Percentiles rank a stretch among this genome's conserved stretches.
Evolutionary conservation across 2,329 filamentous ascomycete genomes (phyloP).

Genomic region (Colletotrichum sp.): DNA sequence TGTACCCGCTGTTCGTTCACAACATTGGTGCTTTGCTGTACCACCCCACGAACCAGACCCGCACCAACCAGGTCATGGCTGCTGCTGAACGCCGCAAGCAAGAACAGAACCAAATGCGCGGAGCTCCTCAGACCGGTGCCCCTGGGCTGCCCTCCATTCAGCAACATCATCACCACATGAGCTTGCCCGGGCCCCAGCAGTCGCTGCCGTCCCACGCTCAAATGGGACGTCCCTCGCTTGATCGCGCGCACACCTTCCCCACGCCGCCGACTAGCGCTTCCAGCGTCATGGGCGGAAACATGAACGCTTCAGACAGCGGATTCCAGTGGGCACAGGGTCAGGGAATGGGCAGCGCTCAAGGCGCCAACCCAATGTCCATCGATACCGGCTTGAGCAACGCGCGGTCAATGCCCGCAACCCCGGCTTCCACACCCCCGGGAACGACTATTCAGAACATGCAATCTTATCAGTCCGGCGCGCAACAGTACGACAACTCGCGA

Average conservation of each 20-base stretch:
- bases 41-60: constrained; percentile 86
- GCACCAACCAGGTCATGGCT: constrained; percentile 86
- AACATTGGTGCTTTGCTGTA: constrained; percentile 95
- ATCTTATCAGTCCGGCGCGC: constrained; percentile 72
- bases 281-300: constrained; percentile 74
- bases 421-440: constrained; percentile 87
- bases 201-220: constrained; percentile 70
- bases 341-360: constrained; percentile 66
- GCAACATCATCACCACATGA: constrained; percentile 66
- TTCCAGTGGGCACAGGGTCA: constrained; percentile 77
- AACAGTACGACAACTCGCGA: constrained; percentile 77
- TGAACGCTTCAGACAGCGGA: constrained; percentile 72
- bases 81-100: constrained; percentile 80
- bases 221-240: constrained; percentile 77
- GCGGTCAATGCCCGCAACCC: constrained; percentile 89
- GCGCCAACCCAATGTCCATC: constrained; percentile 77
- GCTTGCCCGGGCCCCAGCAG: constrained; percentile 60
- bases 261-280: constrained; percentile 94
- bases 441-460: constrained; percentile 79
- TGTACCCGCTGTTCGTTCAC: constrained; percentile 97
- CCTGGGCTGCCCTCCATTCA: constrained; percentile 69
- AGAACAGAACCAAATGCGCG: constrained; percentile 70
- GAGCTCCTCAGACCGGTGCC: constrained; percentile 54
- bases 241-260: constrained; percentile 90
- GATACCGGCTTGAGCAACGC: constrained; percentile 80